Evolutionary conservation across 2,329 filamentous ascomycete species (phyloP).

Genomic region (Furcasterigmium sp.): DNA sequence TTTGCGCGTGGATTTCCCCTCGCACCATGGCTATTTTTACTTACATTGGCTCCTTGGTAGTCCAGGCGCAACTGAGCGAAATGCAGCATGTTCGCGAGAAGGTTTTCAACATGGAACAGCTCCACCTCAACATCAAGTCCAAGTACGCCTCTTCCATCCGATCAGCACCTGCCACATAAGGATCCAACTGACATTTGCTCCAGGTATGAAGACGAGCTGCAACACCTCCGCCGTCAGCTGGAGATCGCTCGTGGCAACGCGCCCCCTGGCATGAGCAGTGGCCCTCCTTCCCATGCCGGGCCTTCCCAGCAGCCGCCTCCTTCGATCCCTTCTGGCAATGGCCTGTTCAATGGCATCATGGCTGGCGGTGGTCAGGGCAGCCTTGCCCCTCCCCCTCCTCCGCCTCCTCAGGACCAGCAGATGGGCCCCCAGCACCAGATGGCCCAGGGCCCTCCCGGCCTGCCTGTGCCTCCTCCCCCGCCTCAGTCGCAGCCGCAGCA

Average conservation of each 20-base stretch:
- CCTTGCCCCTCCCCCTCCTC: slow-evolving; percentile 73
- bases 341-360: slow-evolving; percentile 95
- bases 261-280: slow-evolving; percentile 52
- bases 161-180: slow-evolving; percentile 3
- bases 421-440: slow-evolving; percentile 48
- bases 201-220: slow-evolving; percentile 92
- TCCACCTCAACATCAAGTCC: slow-evolving; percentile 80
- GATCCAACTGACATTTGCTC: slow-evolving; percentile 6
- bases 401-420: slow-evolving; percentile 56
- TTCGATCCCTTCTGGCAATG: slow-evolving; percentile 84
- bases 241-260: slow-evolving; percentile 64
- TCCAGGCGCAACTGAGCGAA: slow-evolving; percentile 86
- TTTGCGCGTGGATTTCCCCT: background rate
- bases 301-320: slow-evolving; percentile 77
- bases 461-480: slow-evolving; percentile 52
- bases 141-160: slow-evolving; percentile 64
- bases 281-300: slow-evolving; percentile 68
- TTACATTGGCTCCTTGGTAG: slow-evolving; percentile 41
- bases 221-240: slow-evolving; percentile 80
- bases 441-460: slow-evolving; percentile 69
- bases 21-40: slow-evolving; percentile 4
- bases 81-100: slow-evolving; percentile 93
- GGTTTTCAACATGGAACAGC: slow-evolving; percentile 88
- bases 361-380: slow-evolving; percentile 79
- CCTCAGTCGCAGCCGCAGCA: slow-evolving; percentile 61